phyloP scores from a whole-genome alignment of 768 basidiomycete species.

The Tricholoma hemisulphureum region DNA sequence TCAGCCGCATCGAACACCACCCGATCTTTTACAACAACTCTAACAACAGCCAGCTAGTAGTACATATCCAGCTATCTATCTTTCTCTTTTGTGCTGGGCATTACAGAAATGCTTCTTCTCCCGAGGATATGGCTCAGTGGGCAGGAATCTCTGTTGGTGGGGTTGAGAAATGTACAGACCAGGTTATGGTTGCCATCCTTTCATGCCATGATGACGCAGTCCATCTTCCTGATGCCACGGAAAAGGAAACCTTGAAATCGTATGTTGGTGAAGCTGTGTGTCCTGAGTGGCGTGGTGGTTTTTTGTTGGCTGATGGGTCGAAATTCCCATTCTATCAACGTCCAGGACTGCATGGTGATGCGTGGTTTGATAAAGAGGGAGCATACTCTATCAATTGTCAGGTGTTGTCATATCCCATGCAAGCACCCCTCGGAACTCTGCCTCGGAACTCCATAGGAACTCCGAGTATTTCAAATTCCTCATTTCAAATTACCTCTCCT shows the following conservation, averaged over 20 bases:
- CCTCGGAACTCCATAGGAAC: too few species aligned
- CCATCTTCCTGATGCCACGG: not conserved
- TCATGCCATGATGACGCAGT: too few species aligned
- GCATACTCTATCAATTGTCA: constrained; percentile 18
- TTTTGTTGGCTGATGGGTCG: constrained; percentile 24
- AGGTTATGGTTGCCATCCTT: too few species aligned
- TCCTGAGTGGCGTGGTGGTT: constrained; percentile 23
- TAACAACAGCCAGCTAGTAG: constrained; percentile 15
- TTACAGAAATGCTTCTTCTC: constrained; percentile 16
- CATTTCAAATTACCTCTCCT: too few species aligned
- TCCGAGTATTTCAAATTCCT: too few species aligned
- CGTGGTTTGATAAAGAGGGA: constrained; percentile 19
- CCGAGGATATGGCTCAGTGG: constrained; percentile 18
- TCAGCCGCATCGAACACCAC: constrained; percentile 11
- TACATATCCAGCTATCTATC: constrained; percentile 22
- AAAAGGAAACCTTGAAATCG: constrained; percentile 9
- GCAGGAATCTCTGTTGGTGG: constrained; percentile 10
- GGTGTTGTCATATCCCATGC: too few species aligned
- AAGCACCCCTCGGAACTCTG: too few species aligned
- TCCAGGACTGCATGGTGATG: constrained; percentile 23
- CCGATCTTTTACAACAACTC: constrained; percentile 23
- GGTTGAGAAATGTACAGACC: constrained; percentile 12
- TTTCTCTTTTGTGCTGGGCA: constrained; percentile 14
- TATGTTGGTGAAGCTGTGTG: constrained; percentile 10
- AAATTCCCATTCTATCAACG: constrained; percentile 20